Evolutionary conservation across 441 rosid species (phyloP).

Genomic region (Bruguiera hainesii): DNA sequence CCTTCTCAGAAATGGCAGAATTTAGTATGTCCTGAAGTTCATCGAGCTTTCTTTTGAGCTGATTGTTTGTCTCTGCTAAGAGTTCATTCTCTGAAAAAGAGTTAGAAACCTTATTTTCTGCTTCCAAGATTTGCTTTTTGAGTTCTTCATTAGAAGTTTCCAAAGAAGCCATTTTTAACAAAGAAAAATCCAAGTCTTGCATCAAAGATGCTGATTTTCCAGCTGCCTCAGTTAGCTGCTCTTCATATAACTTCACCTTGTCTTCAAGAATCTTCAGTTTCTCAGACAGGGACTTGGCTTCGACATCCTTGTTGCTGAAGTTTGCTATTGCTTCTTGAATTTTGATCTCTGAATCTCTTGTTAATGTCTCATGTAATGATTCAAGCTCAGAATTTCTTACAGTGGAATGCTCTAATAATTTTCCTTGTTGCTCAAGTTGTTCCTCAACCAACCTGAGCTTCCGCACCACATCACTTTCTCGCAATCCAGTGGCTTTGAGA

Average conservation of each 20-base stretch:
- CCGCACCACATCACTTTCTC: constrained; percentile 58
- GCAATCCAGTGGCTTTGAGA: constrained; percentile 55
- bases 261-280: constrained; percentile 57
- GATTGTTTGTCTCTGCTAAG: constrained; percentile 69
- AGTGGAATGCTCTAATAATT: constrained; percentile 49
- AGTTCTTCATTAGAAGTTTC: constrained; percentile 63
- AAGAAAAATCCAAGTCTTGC: constrained; percentile 63
- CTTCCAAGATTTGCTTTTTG: constrained; percentile 48
- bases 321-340: constrained; percentile 55
- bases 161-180: constrained; percentile 46
- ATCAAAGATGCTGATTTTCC: constrained; percentile 48
- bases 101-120: constrained; percentile 54
- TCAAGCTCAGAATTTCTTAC: constrained; percentile 59
- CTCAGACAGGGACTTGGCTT: constrained; percentile 54
- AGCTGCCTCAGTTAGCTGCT: constrained; percentile 52
- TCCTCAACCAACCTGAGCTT: constrained; percentile 79
- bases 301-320: constrained; percentile 51
- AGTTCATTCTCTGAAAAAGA: constrained; percentile 62
- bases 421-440: constrained; percentile 54
- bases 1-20: constrained; percentile 63
- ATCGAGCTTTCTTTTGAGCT: constrained; percentile 62
- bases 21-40: constrained; percentile 69
- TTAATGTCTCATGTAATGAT: constrained; percentile 47
- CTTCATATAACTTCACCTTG: constrained; percentile 56
- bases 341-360: constrained; percentile 58